These are phyloP conservation scores for Venturiaceae sp. DNA, from an alignment of 2,329 filamentous ascomycete species.

Conservation along the genomic window DNA sequence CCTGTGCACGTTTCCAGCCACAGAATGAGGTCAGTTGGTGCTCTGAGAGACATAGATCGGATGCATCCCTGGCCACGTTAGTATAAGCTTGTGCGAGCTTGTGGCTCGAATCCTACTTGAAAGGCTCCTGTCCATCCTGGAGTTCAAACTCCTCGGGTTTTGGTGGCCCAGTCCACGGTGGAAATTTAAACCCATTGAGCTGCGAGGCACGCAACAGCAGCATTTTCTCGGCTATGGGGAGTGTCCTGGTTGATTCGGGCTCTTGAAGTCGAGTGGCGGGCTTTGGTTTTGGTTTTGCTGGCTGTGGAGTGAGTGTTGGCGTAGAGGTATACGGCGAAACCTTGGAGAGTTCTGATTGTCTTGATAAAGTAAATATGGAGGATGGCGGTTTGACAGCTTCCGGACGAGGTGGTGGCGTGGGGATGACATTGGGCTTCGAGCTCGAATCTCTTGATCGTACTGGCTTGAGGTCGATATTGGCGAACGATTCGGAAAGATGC, in stretches of 20 bases:
- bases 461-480: not conserved
- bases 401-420: not conserved
- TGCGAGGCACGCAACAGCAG: constrained; percentile 69
- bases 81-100: no score
- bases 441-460: not conserved
- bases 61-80: constrained; percentile 50
- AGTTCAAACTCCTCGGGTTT: constrained; percentile 51
- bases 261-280: constrained; percentile 16
- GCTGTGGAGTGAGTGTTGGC: not conserved
- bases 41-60: constrained; percentile 61
- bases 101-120: no score
- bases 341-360: not conserved
- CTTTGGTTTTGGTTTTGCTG: not conserved
- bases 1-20: constrained; percentile 69
- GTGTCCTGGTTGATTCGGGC: constrained; percentile 46
- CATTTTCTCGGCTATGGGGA: constrained; percentile 63
- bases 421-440: not conserved
- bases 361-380: not conserved
- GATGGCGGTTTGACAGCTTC: not conserved
- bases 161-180: constrained; percentile 67
- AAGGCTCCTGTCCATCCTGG: constrained; percentile 41
- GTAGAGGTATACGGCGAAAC: not conserved
- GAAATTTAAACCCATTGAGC: constrained; percentile 75
- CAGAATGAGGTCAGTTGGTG: constrained; percentile 68
- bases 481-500: not conserved